A percentile compares a stretch with the other conserved stretches of the same genome.
These are phyloP conservation scores for Colletotrichum ledebouriae DNA, from an alignment of 2,329 filamentous ascomycete species.

Conservation along the genomic window DNA sequence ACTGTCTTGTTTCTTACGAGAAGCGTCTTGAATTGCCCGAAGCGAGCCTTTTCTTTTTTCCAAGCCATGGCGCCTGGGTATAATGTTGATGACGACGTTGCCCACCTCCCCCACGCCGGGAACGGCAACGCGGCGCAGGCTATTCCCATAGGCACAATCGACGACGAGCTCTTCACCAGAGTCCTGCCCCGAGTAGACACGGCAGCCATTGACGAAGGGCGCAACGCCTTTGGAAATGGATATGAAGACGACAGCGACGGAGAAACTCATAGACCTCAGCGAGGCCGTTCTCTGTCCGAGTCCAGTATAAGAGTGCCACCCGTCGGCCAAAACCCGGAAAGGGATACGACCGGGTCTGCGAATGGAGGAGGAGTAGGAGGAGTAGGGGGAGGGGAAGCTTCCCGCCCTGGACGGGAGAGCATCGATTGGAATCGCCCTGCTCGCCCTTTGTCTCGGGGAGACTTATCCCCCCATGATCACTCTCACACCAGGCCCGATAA, in stretches of 20 bases:
- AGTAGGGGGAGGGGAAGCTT: too few relatives aligned
- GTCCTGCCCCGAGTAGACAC: conserved; percentile 31
- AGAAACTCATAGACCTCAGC: conserved; percentile 6
- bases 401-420: not conserved
- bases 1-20: not conserved
- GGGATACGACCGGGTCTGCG: conserved; percentile 7
- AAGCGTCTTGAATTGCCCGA: not conserved
- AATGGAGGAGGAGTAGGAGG: too few relatives aligned
- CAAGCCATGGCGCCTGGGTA: conserved; percentile 29
- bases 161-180: conserved; percentile 31
- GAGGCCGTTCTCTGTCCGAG: conserved; percentile 18
- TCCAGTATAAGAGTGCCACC: conserved; percentile 7
- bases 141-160: conserved; percentile 27
- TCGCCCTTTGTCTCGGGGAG: conserved; percentile 27
- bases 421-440: not conserved
- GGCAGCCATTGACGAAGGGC: conserved; percentile 23
- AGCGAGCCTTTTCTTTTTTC: conserved; percentile 4
- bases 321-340: conserved; percentile 1
- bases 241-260: conserved; percentile 22
- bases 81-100: conserved; percentile 30
- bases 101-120: conserved; percentile 11
- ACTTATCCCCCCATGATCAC: conserved; percentile 2
- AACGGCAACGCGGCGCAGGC: conserved; percentile 24
- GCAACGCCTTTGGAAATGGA: conserved; percentile 7
- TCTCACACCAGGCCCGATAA: conserved; percentile 7